A percentile compares a stretch with the other conserved stretches of the same genome.
These are phyloP conservation scores for Ceratobasidium sp. DNA, from an alignment of 1,284 basidiomycete genomes.

Conservation along the genomic window DNA sequence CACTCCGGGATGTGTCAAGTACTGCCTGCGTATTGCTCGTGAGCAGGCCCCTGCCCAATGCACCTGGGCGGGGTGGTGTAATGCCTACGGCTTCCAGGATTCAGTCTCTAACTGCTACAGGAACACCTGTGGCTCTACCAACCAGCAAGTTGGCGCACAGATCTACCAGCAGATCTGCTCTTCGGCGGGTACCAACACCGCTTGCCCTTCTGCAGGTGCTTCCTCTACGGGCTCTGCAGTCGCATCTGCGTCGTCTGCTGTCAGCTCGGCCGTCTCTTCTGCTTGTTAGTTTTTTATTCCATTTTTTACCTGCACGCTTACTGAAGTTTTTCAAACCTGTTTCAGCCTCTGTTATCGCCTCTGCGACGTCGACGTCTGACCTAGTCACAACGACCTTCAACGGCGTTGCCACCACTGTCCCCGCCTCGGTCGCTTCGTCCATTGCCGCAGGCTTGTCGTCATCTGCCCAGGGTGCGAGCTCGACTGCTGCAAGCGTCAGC, in stretches of 20 bases:
- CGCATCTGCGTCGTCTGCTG: background rate
- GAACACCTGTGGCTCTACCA: constrained; percentile 20
- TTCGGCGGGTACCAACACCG: constrained; percentile 23
- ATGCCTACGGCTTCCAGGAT: constrained; percentile 10
- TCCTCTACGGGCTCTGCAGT: background rate
- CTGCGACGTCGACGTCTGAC: background rate
- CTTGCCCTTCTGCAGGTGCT: constrained; percentile 19
- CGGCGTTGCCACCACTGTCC: constrained; percentile 15
- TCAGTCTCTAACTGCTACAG: constrained; percentile 29
- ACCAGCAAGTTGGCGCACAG: constrained; percentile 22
- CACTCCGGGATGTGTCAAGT: constrained; percentile 38
- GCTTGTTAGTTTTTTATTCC: background rate
- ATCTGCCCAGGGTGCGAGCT: constrained; percentile 4
- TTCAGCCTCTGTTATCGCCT: constrained; percentile 14
- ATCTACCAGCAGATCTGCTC: constrained; percentile 40
- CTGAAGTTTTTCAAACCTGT: constrained; percentile 5
- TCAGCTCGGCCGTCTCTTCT: background rate
- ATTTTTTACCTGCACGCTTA: constrained; percentile 6
- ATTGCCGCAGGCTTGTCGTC: constrained; percentile 8
- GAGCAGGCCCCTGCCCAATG: constrained; percentile 25
- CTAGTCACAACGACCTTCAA: constrained; percentile 24
- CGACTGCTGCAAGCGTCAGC: background rate
- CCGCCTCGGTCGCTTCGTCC: constrained; percentile 15
- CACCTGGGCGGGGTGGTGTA: constrained; percentile 39
- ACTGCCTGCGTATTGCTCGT: constrained; percentile 36